Evolutionary conservation across 2,329 filamentous ascomycete genomes (phyloP).

Genomic region (Paecilomyces dactylethromorphus): DNA sequence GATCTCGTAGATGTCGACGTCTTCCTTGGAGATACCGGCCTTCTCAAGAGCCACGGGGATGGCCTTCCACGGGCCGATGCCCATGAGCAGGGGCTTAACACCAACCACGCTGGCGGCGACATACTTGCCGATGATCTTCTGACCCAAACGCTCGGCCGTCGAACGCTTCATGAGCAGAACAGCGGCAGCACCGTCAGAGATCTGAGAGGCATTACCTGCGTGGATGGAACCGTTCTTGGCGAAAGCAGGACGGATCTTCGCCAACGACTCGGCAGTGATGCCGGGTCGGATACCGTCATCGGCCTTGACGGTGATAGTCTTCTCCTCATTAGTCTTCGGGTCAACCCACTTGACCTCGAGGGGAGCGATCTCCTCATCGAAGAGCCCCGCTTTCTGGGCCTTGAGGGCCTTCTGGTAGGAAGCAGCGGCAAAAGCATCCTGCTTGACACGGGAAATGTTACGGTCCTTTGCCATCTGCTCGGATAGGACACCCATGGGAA

Average conservation of each 20-base stretch:
- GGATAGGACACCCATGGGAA: slow-evolving; percentile 89
- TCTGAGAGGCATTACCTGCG: slow-evolving; percentile 91
- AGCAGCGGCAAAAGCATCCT: slow-evolving; percentile 89
- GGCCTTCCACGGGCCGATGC: slow-evolving; percentile 88
- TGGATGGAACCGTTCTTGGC: slow-evolving; percentile 89
- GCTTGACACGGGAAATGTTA: slow-evolving; percentile 61
- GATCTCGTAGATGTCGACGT: slow-evolving; percentile 97
- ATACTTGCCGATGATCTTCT: slow-evolving; percentile 87
- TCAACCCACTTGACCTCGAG: slow-evolving; percentile 82
- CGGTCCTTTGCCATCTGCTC: slow-evolving; percentile 92
- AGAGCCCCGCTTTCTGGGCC: slow-evolving; percentile 83
- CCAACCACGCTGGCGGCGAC: slow-evolving; percentile 80
- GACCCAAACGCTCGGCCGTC: slow-evolving; percentile 79
- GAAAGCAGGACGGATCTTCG: slow-evolving; percentile 86
- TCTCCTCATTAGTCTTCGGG: slow-evolving; percentile 81
- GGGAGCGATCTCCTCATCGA: slow-evolving; percentile 84
- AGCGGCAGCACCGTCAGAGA: slow-evolving; percentile 91
- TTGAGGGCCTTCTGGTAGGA: slow-evolving; percentile 86
- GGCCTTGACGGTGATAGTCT: slow-evolving; percentile 71
- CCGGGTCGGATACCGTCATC: slow-evolving; percentile 84
- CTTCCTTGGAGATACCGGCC: slow-evolving; percentile 76
- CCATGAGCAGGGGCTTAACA: slow-evolving; percentile 91
- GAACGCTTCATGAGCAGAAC: slow-evolving; percentile 93
- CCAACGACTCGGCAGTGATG: slow-evolving; percentile 80
- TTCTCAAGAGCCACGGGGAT: slow-evolving; percentile 88